Evolutionary conservation across 768 basidiomycete species (phyloP).

Genomic region (Hydnum rufescens): DNA sequence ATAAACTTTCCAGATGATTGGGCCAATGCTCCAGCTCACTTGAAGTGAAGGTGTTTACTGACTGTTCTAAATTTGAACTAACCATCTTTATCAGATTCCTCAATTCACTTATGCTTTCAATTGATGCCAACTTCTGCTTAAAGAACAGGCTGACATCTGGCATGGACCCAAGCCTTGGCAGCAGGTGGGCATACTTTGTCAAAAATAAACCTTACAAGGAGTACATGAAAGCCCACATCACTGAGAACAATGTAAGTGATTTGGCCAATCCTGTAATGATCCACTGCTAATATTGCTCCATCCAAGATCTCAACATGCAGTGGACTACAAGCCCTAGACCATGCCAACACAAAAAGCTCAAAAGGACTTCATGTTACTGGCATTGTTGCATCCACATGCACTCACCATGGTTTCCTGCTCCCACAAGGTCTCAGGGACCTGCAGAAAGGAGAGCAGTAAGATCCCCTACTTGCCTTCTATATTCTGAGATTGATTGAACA

Average conservation of each 20-base stretch:
- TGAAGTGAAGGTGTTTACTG: not conserved
- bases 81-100: not conserved
- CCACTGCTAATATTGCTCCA: not conserved
- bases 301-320: constrained; percentile 12
- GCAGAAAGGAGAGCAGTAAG: constrained; percentile 17
- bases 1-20: not conserved
- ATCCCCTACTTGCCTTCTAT: too few species aligned
- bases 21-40: not conserved
- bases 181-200: not conserved
- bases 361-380: constrained; percentile 8
- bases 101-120: not conserved
- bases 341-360: constrained; percentile 5
- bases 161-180: not conserved
- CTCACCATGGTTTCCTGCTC: constrained; percentile 10
- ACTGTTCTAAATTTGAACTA: not conserved
- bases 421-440: constrained; percentile 15
- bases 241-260: not conserved
- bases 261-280: not conserved
- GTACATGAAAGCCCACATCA: not conserved
- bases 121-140: constrained; percentile 1
- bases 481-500: not conserved
- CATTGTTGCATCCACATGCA: constrained; percentile 6
- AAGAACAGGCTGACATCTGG: not conserved
- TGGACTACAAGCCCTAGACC: constrained; percentile 5
- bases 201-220: not conserved